These are phyloP conservation scores for Filosporella fistucella DNA, from an alignment of 495 filamentous ascomycete genomes.

Conservation along the genomic window DNA sequence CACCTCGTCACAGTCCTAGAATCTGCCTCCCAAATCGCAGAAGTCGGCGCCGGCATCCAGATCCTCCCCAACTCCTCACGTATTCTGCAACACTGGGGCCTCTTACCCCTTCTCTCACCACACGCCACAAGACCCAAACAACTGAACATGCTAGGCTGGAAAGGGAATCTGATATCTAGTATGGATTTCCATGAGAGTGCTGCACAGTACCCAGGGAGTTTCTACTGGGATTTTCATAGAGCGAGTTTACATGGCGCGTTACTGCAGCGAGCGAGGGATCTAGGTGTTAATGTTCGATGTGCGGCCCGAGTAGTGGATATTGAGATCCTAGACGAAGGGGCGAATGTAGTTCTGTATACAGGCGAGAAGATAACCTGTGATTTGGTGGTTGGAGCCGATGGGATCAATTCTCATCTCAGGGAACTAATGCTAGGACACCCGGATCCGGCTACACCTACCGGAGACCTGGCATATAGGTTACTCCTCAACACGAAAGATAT, in stretches of 20 bases:
- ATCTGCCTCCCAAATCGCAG: constrained; percentile 53
- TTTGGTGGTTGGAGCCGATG: constrained; percentile 55
- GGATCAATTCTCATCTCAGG: constrained; percentile 46
- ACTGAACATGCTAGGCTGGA: constrained; percentile 14
- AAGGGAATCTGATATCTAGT: constrained; percentile 8
- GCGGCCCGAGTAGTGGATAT: constrained; percentile 31
- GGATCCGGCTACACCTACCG: constrained; percentile 49
- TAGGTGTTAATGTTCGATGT: constrained; percentile 47
- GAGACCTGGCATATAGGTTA: constrained; percentile 64
- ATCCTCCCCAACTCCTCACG: constrained; percentile 50
- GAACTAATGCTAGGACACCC: constrained; percentile 40
- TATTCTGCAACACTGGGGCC: constrained; percentile 42
- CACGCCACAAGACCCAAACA: constrained; percentile 31
- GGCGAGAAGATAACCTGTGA: constrained; percentile 38
- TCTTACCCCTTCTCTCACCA: constrained; percentile 25
- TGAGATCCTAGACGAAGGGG: not conserved
- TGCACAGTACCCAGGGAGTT: constrained; percentile 38
- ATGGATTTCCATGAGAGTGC: constrained; percentile 33
- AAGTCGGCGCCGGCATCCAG: constrained; percentile 58
- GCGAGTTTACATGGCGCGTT: constrained; percentile 53
- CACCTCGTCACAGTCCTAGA: constrained; percentile 62
- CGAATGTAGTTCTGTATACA: constrained; percentile 26
- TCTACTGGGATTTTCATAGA: constrained; percentile 56
- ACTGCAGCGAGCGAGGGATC: constrained; percentile 41
- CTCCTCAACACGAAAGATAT: constrained; percentile 52